Percentiles rank a stretch among this genome's conserved stretches.
These are phyloP conservation scores for Aspergillus ibericus DNA, from an alignment of 2,329 filamentous ascomycete species.

Conservation along the genomic window DNA sequence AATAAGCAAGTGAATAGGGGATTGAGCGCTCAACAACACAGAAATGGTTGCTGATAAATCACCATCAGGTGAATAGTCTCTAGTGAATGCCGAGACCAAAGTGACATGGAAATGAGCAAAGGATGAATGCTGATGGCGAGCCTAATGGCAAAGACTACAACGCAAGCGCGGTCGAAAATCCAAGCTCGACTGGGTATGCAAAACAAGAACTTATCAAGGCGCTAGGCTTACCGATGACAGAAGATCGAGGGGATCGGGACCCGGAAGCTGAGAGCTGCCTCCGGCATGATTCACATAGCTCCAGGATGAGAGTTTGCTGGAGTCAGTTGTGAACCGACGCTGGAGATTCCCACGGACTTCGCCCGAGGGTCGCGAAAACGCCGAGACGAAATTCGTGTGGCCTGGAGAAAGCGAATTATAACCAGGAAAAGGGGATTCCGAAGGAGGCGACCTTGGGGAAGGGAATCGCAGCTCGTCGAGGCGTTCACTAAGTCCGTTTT, in stretches of 20 bases:
- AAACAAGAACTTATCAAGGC: conserved; percentile 3
- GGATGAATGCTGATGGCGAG: neutral
- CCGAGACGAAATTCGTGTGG: conserved; percentile 64
- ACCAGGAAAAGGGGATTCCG: conserved; percentile 72
- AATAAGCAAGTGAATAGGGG: conserved; percentile 2
- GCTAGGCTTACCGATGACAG: conserved; percentile 52
- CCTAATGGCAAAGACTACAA: neutral
- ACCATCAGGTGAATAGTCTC: neutral
- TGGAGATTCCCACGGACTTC: conserved; percentile 77
- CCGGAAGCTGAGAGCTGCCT: conserved; percentile 45
- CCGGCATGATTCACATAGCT: conserved; percentile 58
- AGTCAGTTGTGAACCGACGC: conserved; percentile 91
- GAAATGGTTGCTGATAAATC: neutral
- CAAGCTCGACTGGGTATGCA: neutral
- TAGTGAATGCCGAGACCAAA: neutral
- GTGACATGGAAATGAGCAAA: neutral
- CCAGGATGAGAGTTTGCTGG: conserved; percentile 76
- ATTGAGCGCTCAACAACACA: neutral
- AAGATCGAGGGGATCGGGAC: conserved; percentile 54
- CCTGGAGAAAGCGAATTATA: conserved; percentile 71
- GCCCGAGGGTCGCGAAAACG: conserved; percentile 56
- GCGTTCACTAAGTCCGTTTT: conserved; percentile 61
- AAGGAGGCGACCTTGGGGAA: conserved; percentile 72
- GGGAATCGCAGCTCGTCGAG: conserved; percentile 81
- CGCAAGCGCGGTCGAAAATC: neutral